Conservation (phyloP, 768 basidiomycete genomes). For the Cystofilobasidium ferigula region DNA sequence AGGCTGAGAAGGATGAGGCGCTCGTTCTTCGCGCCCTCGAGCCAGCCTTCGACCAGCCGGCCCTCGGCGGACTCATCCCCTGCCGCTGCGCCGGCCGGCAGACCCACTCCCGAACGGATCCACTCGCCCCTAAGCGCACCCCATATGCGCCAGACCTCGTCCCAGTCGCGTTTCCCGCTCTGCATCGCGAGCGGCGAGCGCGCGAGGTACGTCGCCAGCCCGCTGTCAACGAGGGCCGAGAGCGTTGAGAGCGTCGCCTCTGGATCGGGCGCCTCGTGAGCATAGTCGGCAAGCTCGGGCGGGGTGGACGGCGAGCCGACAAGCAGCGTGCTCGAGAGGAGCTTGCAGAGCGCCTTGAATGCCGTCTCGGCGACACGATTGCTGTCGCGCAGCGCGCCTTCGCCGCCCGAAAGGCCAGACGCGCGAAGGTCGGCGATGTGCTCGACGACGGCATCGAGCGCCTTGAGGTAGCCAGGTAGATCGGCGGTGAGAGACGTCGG, state of each 20-base stretch:
- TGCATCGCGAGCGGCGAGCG: not conserved
- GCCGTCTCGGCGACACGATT: slow-evolving; percentile 10
- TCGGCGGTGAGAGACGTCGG: not conserved
- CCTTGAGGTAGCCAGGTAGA: not conserved
- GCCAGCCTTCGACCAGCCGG: not conserved
- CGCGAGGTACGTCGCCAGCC: slow-evolving; percentile 7
- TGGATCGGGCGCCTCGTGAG: not conserved
- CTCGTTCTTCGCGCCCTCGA: slow-evolving; percentile 9
- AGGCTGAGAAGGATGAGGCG: slow-evolving; percentile 7
- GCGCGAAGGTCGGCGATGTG: slow-evolving; percentile 10
- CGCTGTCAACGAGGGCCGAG: not conserved
- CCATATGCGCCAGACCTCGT: slow-evolving; percentile 1
- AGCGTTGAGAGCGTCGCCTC: slow-evolving; percentile 4
- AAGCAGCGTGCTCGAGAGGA: not conserved
- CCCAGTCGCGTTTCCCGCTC: not conserved
- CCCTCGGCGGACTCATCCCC: not conserved
- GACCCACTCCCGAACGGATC: slow-evolving; percentile 8
- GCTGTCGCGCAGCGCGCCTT: slow-evolving; percentile 6
- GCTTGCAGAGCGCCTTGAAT: slow-evolving; percentile 9
- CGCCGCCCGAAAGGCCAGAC: slow-evolving; percentile 9
- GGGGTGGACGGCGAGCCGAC: not conserved
- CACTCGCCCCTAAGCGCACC: slow-evolving; percentile 3
- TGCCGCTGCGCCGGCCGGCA: not conserved
- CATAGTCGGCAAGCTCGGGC: not conserved
- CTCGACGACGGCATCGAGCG: not conserved